Percentiles rank a stretch among this genome's conserved stretches.
These are phyloP conservation scores for Zanthoxylum bungeanum DNA, from an alignment of 345 rosid genomes.

Conservation along the genomic window DNA sequence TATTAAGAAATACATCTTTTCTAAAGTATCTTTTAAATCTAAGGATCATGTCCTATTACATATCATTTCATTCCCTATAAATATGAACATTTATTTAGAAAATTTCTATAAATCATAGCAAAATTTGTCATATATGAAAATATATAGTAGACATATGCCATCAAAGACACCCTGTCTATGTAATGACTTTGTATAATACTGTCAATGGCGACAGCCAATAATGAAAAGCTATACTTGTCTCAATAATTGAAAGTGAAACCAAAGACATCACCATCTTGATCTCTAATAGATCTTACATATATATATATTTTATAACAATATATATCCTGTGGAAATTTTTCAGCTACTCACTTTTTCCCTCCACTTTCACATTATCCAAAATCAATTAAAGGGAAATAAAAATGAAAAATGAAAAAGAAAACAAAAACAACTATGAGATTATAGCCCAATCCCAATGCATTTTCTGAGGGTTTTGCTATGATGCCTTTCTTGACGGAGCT, in stretches of 20 bases:
- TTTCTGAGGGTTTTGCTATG: slow-evolving; percentile 11
- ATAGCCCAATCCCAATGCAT: slow-evolving; percentile 28
- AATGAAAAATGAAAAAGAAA: slow-evolving; percentile 9
- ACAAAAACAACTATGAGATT: slow-evolving; percentile 17
- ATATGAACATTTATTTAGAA: no score
- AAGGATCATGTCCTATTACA: no score
- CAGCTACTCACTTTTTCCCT: not conserved
- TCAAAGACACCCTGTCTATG: not conserved
- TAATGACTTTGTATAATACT: not conserved
- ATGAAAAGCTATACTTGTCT: not conserved
- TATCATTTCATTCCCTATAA: no score
- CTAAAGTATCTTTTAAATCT: no score
- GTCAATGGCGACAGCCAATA: not conserved
- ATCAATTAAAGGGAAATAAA: not conserved
- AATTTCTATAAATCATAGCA: no score
- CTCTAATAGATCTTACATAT: not conserved
- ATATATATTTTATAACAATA: not conserved
- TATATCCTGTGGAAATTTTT: not conserved
- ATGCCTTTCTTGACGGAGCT: slow-evolving; percentile 29
- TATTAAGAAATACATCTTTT: no score
- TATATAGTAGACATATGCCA: not conserved
- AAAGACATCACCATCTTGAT: not conserved
- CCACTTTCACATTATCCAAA: not conserved
- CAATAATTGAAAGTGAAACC: not conserved
- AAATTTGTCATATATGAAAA: no score